Evolutionary conservation across 164 flowering plant species (phyloP), one percentile per base, ranked within the genome.

Genomic region (Chloranthus sessilifolius): DNA sequence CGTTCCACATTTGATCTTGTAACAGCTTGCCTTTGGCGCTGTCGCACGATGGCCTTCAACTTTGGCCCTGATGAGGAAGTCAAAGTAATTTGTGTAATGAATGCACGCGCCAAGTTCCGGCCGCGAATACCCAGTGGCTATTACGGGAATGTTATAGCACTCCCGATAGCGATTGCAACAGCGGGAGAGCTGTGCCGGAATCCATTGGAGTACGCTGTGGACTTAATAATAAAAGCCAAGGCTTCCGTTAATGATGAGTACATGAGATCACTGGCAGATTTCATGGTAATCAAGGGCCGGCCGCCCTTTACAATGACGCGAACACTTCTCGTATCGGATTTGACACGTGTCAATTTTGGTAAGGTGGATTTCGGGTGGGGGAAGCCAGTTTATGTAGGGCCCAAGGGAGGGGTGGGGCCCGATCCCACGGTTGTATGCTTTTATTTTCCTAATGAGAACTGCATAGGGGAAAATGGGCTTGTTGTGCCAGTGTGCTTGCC

Each of bases 261-360:
- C 43, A 45, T 62, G 37, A 47, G 42, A 28, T 67, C 72, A 8
- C 15, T 55, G 33, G 50, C 56, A 16, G 61, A 68, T 34, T 35
- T 68, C 1, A 45, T 63, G 61, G 68, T 44, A 29, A 46, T 44
- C 14, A 62, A 51, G 52, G 73, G 63, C 1, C 26, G 73, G 16
- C 68, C 69, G 0, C 23, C 41, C 0, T 46, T 51, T 14, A 45
- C 72, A 0, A 60, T 64, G 59, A 74, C 53, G 27, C 21, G 77
- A 34, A 34, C 58, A 0, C 74, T 28, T 26, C 16, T 71, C 0
- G 79, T 83, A 5, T 69, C 82, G 4, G 84, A 80, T n/a, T n/a
- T n/a, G n/a, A n/a, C n/a, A n/a, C n/a, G n/a, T n/a, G n/a, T n/a
- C n/a, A n/a, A n/a, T n/a, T n/a, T n/a, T n/a, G n/a, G n/a, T n/a